A percentile compares a stretch with the other conserved stretches of the same genome.
Conservation (phyloP, 768 basidiomycete genomes). For the Calocybe gangraenosa region DNA sequence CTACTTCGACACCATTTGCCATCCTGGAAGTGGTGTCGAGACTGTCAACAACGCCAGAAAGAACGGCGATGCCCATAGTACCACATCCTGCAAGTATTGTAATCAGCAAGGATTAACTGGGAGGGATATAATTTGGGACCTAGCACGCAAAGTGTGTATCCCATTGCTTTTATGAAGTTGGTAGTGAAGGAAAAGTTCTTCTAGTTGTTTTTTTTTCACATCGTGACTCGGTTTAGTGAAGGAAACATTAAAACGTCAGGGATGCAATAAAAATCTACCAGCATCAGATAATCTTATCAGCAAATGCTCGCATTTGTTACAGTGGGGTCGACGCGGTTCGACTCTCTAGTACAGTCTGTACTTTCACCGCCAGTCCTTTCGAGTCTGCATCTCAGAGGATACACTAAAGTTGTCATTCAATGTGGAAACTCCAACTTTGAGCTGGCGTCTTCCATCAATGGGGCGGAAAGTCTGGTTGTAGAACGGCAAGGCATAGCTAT, state of each 20-base stretch:
- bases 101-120: constrained; percentile 11
- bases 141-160: constrained; percentile 88
- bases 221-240: constrained; percentile 14
- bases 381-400: constrained; percentile 51
- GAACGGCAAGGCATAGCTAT: constrained; percentile 45
- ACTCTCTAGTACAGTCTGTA: constrained; percentile 59
- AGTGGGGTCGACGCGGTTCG: constrained; percentile 88
- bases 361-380: constrained; percentile 56
- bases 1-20: constrained; percentile 13
- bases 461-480: constrained; percentile 23
- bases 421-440: constrained; percentile 67
- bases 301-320: constrained; percentile 67
- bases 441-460: constrained; percentile 23
- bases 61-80: constrained; percentile 95
- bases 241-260: no score
- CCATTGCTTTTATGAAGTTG: constrained; percentile 47
- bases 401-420: constrained; percentile 64
- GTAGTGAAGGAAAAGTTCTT: constrained; percentile 9
- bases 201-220: no score
- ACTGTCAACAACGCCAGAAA: constrained; percentile 87
- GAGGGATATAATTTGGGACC: constrained; percentile 36
- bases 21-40: constrained; percentile 46
- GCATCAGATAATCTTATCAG: constrained; percentile 14
- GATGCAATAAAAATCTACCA: background rate
- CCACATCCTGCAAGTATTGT: constrained; percentile 72